Conservation (phyloP, 257 asterid genomes). For the Ocimum tenuiflorum region DNA sequence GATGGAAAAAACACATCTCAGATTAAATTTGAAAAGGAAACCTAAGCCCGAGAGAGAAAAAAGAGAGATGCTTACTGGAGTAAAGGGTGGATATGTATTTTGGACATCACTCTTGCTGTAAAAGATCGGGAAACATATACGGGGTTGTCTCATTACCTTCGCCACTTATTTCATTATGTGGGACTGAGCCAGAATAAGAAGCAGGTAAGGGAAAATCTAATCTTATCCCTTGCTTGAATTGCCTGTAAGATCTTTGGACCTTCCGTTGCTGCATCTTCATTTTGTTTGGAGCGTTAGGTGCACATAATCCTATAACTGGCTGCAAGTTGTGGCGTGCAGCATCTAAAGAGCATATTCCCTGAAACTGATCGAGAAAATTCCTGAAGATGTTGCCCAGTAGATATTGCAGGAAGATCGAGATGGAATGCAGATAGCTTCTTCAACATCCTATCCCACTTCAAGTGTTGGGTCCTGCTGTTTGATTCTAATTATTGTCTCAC, state of each 20-base stretch:
- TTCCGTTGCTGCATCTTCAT: slow-evolving; percentile 30
- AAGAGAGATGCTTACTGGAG: slow-evolving; percentile 36
- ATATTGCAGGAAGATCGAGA: slow-evolving; percentile 31
- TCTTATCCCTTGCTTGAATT: slow-evolving; percentile 40
- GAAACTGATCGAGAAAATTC: slow-evolving; percentile 25
- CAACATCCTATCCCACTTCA: slow-evolving; percentile 32
- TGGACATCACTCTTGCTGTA: slow-evolving; percentile 26
- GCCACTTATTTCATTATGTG: slow-evolving; percentile 23
- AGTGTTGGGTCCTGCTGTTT: slow-evolving; percentile 26
- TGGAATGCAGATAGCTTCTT: slow-evolving; percentile 35
- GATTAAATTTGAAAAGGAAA: too few relatives aligned
- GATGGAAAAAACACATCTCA: too few relatives aligned
- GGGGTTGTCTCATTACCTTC: slow-evolving; percentile 27
- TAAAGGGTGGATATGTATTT: slow-evolving; percentile 38
- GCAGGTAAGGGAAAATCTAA: slow-evolving; percentile 30
- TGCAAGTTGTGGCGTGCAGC: slow-evolving; percentile 25
- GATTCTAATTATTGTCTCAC: slow-evolving; percentile 34
- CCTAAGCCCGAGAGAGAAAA: too few relatives aligned
- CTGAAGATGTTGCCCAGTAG: slow-evolving; percentile 30
- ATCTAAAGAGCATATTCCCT: slow-evolving; percentile 22
- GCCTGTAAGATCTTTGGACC: slow-evolving; percentile 34
- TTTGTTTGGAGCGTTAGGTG: slow-evolving; percentile 51
- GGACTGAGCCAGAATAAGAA: slow-evolving; percentile 21
- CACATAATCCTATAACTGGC: slow-evolving; percentile 52
- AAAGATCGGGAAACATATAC: slow-evolving; percentile 32